Percentiles rank a stretch among this genome's conserved stretches.
These are phyloP conservation scores for Eucalyptus cloeziana DNA, from an alignment of 345 rosid genomes.

Conservation along the genomic window DNA sequence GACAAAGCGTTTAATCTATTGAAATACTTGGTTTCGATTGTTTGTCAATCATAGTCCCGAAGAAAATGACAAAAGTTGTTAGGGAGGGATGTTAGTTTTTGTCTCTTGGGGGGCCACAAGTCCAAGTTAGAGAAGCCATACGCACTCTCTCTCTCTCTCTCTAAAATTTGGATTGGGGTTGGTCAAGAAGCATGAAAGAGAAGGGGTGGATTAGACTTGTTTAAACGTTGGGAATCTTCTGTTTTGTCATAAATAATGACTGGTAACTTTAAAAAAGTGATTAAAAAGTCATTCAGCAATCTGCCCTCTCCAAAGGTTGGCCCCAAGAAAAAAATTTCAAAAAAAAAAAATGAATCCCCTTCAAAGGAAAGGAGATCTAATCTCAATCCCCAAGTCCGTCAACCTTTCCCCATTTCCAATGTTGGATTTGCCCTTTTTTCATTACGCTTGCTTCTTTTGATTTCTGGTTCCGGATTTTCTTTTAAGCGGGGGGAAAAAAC, in stretches of 20 bases:
- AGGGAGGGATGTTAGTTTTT: background rate
- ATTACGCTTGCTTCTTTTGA: constrained; percentile 8
- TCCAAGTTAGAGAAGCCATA: background rate
- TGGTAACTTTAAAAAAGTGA: background rate
- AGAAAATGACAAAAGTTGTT: background rate
- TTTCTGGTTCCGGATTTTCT: constrained; percentile 8
- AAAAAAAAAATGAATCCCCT: background rate
- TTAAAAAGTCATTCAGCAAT: background rate
- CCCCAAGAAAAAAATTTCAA: background rate
- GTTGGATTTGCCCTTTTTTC: constrained; percentile 7
- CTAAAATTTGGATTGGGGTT: background rate
- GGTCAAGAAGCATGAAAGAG: background rate
- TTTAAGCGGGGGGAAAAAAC: background rate
- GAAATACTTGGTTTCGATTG: background rate
- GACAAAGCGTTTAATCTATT: background rate
- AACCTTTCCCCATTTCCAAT: constrained; percentile 51
- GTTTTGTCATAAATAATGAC: background rate
- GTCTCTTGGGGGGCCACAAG: background rate
- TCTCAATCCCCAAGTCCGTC: constrained; percentile 15
- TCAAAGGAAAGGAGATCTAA: background rate
- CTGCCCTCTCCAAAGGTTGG: background rate
- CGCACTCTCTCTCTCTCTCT: background rate
- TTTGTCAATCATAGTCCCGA: background rate
- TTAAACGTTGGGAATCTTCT: background rate
- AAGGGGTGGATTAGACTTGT: background rate